Base-by-base conservation (phyloP, 306 rosid species). In the Albizia julibrissin region DNA sequence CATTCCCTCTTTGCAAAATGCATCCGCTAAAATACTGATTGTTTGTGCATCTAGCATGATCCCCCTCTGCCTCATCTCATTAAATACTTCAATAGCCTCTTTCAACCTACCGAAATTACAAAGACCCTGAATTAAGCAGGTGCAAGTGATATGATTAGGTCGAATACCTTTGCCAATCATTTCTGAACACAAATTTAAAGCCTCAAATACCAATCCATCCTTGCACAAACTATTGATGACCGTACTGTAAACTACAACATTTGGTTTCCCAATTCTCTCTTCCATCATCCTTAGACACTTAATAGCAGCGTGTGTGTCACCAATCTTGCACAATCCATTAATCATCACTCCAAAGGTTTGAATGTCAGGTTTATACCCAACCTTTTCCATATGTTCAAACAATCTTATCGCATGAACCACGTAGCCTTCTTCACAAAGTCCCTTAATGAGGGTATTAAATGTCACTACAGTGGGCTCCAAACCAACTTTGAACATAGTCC, bases 401-500 rank as follows among this genome's bases (percentile, higher is more conserved):
- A 65, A 65, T 31, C 70, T 31, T 33, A 66, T 14, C 33, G 71
- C 71, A 7, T 7, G 44, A 33, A 18, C 44, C 71, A 66, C 44
- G 24, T 66, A 16, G 71, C 71, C 71, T 66, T 66, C 21, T 18
- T 31, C 71, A 66, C 71, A 66, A 31, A 66, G 71, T 66, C 71
- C 71, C 7, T 33, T 66, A 33, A 66, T 33, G 21, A 66, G 71
- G 18, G 43, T 31, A 34, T 34, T 66, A 33, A 66, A 33, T 31
- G 43, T 66, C 44, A 66, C 71, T 34, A 66, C 71, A 66, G 24
- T 33, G 24, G 71, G 71, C 71, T 66, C 44, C 44, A 66, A 66
- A 66, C 71, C 71, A 66, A 66, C 71, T 33, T 66, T 66, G 71
- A 66, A 66, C 71, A 66, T 66, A 33, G 71, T 33, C 44, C 71